A percentile compares a stretch with the other conserved stretches of the same genome.
Evolutionary conservation across 805 yeast species (phyloP).

Genomic region (Candida boidinii): DNA sequence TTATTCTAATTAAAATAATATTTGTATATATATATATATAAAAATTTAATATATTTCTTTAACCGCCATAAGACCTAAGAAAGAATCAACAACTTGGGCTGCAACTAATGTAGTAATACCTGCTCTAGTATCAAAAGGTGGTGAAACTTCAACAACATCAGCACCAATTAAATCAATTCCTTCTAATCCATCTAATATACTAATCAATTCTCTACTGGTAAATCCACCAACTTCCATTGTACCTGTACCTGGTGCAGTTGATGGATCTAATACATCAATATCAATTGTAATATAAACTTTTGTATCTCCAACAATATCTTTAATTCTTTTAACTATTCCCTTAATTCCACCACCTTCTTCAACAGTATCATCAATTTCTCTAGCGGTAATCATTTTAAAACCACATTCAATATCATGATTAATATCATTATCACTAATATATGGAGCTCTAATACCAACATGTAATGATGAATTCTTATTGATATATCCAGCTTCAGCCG

Average conservation of each 20-base stretch:
- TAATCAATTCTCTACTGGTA: slow-evolving; percentile 55
- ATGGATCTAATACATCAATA: slow-evolving; percentile 65
- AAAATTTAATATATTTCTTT: slow-evolving; percentile 14
- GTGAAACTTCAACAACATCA: slow-evolving; percentile 65
- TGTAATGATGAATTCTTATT: slow-evolving; percentile 41
- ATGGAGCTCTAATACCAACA: slow-evolving; percentile 61
- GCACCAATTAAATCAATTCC: slow-evolving; percentile 62
- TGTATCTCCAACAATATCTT: slow-evolving; percentile 24
- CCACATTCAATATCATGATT: slow-evolving; percentile 42
- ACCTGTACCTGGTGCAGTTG: slow-evolving; percentile 71
- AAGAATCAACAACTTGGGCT: slow-evolving; percentile 49
- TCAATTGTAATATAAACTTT: slow-evolving; percentile 40
- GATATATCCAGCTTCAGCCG: slow-evolving; percentile 57
- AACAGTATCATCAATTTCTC: slow-evolving; percentile 36
- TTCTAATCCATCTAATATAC: slow-evolving; percentile 49
- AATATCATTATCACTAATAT: slow-evolving; percentile 24
- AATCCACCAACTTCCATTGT: slow-evolving; percentile 75
- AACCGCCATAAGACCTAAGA: slow-evolving; percentile 38
- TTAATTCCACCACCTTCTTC: slow-evolving; percentile 12
- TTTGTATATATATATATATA: no score
- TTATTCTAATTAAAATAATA: no score
- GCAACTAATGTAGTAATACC: slow-evolving; percentile 59
- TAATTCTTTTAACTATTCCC: slow-evolving; percentile 28
- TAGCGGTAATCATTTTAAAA: slow-evolving; percentile 34
- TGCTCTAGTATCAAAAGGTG: slow-evolving; percentile 53